A percentile compares a stretch with the other conserved stretches of the same genome.
Conservation (phyloP, 108 stramenopile genomes). For the Thalassiosira profunda region DNA sequence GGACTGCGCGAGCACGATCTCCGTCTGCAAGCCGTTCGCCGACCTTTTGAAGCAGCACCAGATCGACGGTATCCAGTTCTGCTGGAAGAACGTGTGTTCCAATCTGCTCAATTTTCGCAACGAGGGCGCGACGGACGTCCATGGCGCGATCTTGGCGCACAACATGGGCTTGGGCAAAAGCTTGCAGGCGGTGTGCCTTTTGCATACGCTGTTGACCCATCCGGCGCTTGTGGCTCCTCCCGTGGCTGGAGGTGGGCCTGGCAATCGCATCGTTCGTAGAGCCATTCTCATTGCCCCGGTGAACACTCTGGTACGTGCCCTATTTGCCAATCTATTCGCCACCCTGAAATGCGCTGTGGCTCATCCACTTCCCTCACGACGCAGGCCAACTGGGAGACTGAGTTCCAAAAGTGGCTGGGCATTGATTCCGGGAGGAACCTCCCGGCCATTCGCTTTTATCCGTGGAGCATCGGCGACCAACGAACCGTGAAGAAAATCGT, state of each 20-base stretch:
- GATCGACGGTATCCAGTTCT: conserved; percentile 71
- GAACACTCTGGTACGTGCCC: background rate
- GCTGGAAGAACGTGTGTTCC: conserved; percentile 68
- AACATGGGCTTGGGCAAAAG: conserved; percentile 66
- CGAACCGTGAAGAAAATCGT: conserved; percentile 20
- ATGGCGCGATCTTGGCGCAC: conserved; percentile 82
- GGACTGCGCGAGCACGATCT: conserved; percentile 22
- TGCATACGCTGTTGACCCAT: conserved; percentile 67
- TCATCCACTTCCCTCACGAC: conserved; percentile 43
- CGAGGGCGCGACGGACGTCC: conserved; percentile 19
- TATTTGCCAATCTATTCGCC: background rate
- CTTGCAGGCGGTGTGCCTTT: conserved; percentile 37
- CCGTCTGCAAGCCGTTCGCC: conserved; percentile 51
- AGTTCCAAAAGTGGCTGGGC: conserved; percentile 76
- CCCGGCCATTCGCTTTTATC: conserved; percentile 34
- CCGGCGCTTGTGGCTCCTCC: conserved; percentile 31
- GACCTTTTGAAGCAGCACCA: conserved; percentile 71
- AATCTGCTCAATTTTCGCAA: conserved; percentile 34
- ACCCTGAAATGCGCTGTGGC: background rate
- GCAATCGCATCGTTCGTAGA: conserved; percentile 35
- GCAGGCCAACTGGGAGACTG: conserved; percentile 71
- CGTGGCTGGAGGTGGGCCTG: background rate
- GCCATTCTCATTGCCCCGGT: conserved; percentile 72
- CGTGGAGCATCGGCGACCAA: conserved; percentile 7
- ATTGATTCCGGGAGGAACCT: conserved; percentile 17